Base-by-base conservation (phyloP, 192 early-diverging fungal species). In the Entomortierella beljakovae region DNA sequence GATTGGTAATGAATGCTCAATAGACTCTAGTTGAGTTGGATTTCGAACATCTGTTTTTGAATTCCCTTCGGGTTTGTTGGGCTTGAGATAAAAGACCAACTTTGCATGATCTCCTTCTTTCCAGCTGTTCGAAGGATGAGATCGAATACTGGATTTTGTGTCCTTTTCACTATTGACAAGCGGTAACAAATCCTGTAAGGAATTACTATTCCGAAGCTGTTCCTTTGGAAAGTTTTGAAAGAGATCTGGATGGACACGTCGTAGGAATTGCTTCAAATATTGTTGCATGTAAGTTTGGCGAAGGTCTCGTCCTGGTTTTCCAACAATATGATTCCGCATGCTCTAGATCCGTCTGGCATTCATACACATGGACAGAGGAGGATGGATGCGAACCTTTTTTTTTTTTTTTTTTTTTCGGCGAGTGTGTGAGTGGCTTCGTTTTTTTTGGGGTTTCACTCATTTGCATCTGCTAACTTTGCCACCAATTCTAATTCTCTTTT, bases 141-240 rank as follows among this genome's bases (percentile, higher is more conserved):
- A 16, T 10, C 5, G 70, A 3, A 3, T 22, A 18, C 8, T 20
- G 8, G 6, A 7, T 16, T 33, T 5, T 26, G 37, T 52, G 20
- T 68, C 51, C 53, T 50, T 70, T 46, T 63, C 49, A 29, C 51
- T 28, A 10, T 31, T 23, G 32, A 79, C 75, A 18, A 70, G 34
- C 1, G 75, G 75, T 3, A 79, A 16, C 1, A 79, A 40, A 28
- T 65, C 66, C 53, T 79, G 75, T 9, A 79, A 51, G 13, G 75
- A 64, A 28, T 52, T 31, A 23, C 75, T 70, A 51, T 79, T 79
- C 46, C 48, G 66, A 32, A 79, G 75, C 22, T 79, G 75, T 16
- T 79, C 75, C 28, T 69, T 70, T 32, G 75, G 75, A n/a, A 70
- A 50, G 32, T 70, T 52, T 35, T 70, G 75, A 60, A 79, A 79